Percentiles rank a stretch among this genome's conserved stretches.
Conservation (phyloP, 805 yeast species). For the Zygosaccharomyces bailii region DNA sequence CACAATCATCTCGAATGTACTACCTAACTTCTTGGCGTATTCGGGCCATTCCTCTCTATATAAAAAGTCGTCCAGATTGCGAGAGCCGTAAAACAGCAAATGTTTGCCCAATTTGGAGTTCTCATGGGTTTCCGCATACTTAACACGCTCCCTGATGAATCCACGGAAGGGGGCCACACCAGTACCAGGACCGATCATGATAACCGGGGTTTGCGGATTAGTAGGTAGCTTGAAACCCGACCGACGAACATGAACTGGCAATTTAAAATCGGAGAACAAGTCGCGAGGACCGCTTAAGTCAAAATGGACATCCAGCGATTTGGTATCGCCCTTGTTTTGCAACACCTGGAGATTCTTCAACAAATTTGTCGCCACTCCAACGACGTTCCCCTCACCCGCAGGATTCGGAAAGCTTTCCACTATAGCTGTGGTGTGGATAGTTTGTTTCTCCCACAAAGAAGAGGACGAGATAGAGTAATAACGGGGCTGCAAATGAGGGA, state of each 20-base stretch:
- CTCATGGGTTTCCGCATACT: constrained; percentile 42
- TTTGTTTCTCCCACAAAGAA: constrained; percentile 67
- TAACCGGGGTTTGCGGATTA: constrained; percentile 76
- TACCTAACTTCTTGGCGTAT: constrained; percentile 58
- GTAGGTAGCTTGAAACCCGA: constrained; percentile 92
- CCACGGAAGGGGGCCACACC: constrained; percentile 99
- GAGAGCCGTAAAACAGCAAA: constrained; percentile 81
- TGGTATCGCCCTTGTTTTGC: constrained; percentile 45
- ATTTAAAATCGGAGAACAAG: constrained; percentile 43
- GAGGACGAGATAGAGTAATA: constrained; percentile 96
- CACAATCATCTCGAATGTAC: constrained; percentile 63
- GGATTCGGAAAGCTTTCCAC: constrained; percentile 60
- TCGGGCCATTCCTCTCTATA: constrained; percentile 89
- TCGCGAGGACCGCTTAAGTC: constrained; percentile 83
- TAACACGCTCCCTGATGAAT: constrained; percentile 82
- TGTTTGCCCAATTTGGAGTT: constrained; percentile 60
- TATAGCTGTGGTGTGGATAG: constrained; percentile 83
- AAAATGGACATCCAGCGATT: constrained; percentile 49
- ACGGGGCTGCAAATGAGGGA: constrained; percentile 85
- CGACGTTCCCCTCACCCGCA: constrained; percentile 31
- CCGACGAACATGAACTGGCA: constrained; percentile 91
- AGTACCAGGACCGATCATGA: constrained; percentile 96
- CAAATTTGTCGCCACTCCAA: constrained; percentile 89
- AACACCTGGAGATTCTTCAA: constrained; percentile 64
- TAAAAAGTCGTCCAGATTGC: constrained; percentile 80